phyloP scores from a whole-genome alignment of 2,329 filamentous ascomycete species.

The Epichloe baconii region DNA sequence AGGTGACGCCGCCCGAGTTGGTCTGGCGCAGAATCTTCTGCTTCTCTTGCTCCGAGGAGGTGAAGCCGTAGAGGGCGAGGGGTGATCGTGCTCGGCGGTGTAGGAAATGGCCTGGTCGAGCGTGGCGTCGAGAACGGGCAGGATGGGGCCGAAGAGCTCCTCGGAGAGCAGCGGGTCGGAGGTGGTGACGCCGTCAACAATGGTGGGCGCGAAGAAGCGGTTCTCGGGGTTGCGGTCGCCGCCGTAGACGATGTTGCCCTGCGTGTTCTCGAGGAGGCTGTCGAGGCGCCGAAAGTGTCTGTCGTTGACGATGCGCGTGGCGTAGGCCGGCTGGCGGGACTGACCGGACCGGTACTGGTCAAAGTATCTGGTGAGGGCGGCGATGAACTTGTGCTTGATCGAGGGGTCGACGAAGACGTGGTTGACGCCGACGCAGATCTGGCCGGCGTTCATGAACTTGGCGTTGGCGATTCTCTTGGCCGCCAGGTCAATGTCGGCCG shows the following conservation, averaged over 20 bases:
- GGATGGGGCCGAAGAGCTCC: conserved; percentile 32
- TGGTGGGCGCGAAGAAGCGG: conserved; percentile 22
- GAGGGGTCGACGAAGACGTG: conserved; percentile 28
- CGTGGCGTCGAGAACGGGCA: conserved; percentile 24
- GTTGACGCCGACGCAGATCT: conserved; percentile 20
- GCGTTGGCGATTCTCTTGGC: conserved; percentile 28
- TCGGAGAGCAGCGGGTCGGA: conserved; percentile 27
- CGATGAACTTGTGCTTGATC: conserved; percentile 24
- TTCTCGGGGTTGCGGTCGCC: conserved; percentile 18
- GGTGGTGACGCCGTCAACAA: conserved; percentile 23
- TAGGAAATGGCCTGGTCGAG: conserved; percentile 18
- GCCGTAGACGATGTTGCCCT: conserved; percentile 24
- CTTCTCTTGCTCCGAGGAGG: conserved; percentile 20
- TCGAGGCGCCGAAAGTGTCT: conserved; percentile 28
- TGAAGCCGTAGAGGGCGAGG: conserved; percentile 29
- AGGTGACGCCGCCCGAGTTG: conserved; percentile 30
- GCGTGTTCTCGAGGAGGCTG: conserved; percentile 20
- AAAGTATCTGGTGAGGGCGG: conserved; percentile 19
- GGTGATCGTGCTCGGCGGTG: conserved; percentile 17
- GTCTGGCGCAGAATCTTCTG: conserved; percentile 16
- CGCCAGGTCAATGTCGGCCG: conserved; percentile 27
- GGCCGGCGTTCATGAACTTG: conserved; percentile 30
- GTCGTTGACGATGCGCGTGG: conserved; percentile 26
- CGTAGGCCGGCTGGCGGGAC: conserved; percentile 3
- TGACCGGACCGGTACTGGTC: conserved; percentile 11